Base-by-base conservation (phyloP, 345 rosid species). In the Raphanus raphanistrum region DNA sequence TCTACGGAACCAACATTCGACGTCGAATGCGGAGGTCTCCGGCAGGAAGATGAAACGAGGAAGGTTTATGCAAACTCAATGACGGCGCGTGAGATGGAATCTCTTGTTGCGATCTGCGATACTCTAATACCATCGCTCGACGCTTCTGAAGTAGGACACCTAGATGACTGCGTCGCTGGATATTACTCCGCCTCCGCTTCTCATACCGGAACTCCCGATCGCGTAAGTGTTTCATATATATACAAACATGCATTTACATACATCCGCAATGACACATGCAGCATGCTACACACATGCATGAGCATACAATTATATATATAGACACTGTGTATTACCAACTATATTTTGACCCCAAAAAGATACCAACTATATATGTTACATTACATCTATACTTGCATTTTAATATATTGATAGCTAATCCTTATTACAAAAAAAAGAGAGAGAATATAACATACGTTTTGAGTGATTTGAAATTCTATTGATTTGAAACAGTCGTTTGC, bases 81-180 rank as follows among this genome's bases (percentile, higher is more conserved):
- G 54, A 78, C 86, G 25, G 55, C 76, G 57, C 82, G 88, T 54
- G 86, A 90, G 78, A 88, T 89, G 91, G 94, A 85, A 33, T 82
- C 97, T 63, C 89, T 93, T 4, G 71, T 82, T 2, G 89, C 98
- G 35, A 71, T 92, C 17, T 90, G 90, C 35, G 92, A 92, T 69
- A 84, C 97, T 31, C 81, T 92, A 72, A 75, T 88, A 72, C 92
- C 96, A 4, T 86, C 93, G 16, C 45, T 87, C 67, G 26, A 32
- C 57, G 71, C 31, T 54, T 33, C 43, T 38, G 16, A 45, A 70
- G 54, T 57, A 45, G 70, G 66, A 31, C 71, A 79, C 62, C 54
- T 79, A 66, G 70, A 52, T 13, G 69, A 52, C 33, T 52, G 29
- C 71, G 50, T 69, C 29, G 83, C 88, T 43, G 41, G 67, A 21